Base-by-base conservation (phyloP, 805 yeast genomes). In the Pichia sporocuriosa region DNA sequence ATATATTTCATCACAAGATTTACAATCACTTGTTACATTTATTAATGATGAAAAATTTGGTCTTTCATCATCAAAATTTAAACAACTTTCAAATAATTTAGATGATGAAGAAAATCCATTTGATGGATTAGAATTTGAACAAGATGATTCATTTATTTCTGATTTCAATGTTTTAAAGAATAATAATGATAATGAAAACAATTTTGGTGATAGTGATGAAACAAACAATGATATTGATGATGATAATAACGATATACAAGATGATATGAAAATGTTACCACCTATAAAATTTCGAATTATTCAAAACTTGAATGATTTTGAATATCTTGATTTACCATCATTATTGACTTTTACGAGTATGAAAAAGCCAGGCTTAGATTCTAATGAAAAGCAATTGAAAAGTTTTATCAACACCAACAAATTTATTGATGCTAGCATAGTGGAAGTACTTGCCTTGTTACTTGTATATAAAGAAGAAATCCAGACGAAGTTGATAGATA, bases 1-100 rank as follows among this genome's bases (percentile, higher is more conserved):
- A 13, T 79, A 79, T 42, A 62, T 82, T 6, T 68, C 81, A 1
- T 58, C 76, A 37, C 75, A 76, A 15, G 81, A 81, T 51, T 59
- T 83, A 51, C 70, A 77, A 47, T 76, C 84, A 1, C 62, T 84
- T 35, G 69, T 83, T 10, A 65, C 80, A 3, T 81, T 73, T 46
- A 72, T 83, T 31, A 83, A 83, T 51, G 68, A 66, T 46, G 68
- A 62, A 51, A 64, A 56, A 27, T 55, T 51, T 44, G 63, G 63
- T 4, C 44, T 52, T 13, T 49, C 57, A 12, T 49, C 57, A n/a
- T 21, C 44, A 2, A 38, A 39, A 19, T 45, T 47, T 15, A 33
- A 22, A 29, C 23, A 34, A 4, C 17, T 39, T 16, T 24, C 32
- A 8, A 24, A 21, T 9, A 37, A 32, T 26, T 13, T 39, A 4